phyloP scores from a whole-genome alignment of 352 stramenopile genomes.

The Phytophthora lateralis region DNA sequence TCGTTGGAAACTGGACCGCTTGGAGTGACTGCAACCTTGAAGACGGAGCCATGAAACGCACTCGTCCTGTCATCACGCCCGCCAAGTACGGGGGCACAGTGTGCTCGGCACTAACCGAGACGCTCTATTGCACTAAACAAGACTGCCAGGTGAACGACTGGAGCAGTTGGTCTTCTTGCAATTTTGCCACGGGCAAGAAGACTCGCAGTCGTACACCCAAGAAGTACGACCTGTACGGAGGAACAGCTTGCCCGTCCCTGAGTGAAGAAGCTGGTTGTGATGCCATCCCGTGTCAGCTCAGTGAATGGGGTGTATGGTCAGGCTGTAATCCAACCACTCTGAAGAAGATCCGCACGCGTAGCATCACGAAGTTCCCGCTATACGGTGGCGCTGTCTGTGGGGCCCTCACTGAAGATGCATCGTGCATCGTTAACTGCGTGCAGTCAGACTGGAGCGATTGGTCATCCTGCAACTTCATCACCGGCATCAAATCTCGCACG shows the following conservation, averaged over 20 bases:
- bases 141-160: conserved; percentile 61
- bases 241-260: conserved; percentile 26
- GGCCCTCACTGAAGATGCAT: conserved; percentile 19
- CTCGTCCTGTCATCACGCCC: conserved; percentile 26
- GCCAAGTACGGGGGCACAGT: conserved; percentile 32
- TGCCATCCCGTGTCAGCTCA: conserved; percentile 40
- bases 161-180: conserved; percentile 46
- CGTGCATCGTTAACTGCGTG: conserved; percentile 57
- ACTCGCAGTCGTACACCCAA: conserved; percentile 50
- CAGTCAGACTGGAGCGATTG: conserved; percentile 52
- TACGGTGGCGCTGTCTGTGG: conserved; percentile 43
- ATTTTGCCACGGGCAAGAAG: conserved; percentile 49
- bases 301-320: conserved; percentile 57
- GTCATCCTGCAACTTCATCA: conserved; percentile 51
- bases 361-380: conserved; percentile 34
- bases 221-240: conserved; percentile 38
- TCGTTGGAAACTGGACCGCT: conserved; percentile 37
- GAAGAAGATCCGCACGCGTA: conserved; percentile 35
- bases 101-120: conserved; percentile 33
- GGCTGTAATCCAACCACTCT: conserved; percentile 41
- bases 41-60: conserved; percentile 33
- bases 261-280: conserved; percentile 32
- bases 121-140: conserved; percentile 35
- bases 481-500: conserved; percentile 44
- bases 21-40: conserved; percentile 42